phyloP scores from a whole-genome alignment of 108 stramenopile species.

The Skeletonema grethae region DNA sequence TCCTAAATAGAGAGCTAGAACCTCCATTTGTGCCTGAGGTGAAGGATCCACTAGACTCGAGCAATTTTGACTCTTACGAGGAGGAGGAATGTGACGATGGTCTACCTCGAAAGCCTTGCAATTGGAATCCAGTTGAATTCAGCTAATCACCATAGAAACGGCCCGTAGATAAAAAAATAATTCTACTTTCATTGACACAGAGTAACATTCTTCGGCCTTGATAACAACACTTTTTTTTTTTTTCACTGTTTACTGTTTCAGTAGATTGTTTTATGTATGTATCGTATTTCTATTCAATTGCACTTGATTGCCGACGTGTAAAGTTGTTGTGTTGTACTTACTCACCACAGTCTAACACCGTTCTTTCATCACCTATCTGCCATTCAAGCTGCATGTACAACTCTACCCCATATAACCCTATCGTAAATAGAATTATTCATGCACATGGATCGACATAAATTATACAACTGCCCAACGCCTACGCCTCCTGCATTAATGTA shows the following conservation, averaged over 20 bases:
- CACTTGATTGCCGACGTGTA: background rate
- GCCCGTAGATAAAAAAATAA: background rate
- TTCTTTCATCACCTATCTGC: background rate
- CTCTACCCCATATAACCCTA: slow-evolving; percentile 2
- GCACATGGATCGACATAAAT: background rate
- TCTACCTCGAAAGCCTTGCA: background rate
- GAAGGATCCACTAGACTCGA: slow-evolving; percentile 33
- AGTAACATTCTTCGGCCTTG: background rate
- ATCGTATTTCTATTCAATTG: background rate
- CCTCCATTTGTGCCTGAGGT: slow-evolving; percentile 57
- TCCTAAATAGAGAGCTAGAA: slow-evolving; percentile 54
- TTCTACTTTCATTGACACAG: background rate
- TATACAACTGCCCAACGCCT: slow-evolving; percentile 6
- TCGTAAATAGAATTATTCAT: background rate
- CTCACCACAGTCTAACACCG: background rate
- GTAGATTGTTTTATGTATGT: background rate
- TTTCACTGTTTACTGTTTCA: too few relatives aligned
- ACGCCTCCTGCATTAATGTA: slow-evolving; percentile 93
- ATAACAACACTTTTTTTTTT: too few relatives aligned
- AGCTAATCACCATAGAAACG: background rate
- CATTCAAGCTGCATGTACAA: background rate
- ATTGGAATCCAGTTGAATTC: background rate
- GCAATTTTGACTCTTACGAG: slow-evolving; percentile 50
- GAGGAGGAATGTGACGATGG: slow-evolving; percentile 23
- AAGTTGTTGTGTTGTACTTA: background rate